Conservation (phyloP, 2,329 filamentous ascomycete genomes). For the Nothophaeocryptopus gaeumannii region DNA sequence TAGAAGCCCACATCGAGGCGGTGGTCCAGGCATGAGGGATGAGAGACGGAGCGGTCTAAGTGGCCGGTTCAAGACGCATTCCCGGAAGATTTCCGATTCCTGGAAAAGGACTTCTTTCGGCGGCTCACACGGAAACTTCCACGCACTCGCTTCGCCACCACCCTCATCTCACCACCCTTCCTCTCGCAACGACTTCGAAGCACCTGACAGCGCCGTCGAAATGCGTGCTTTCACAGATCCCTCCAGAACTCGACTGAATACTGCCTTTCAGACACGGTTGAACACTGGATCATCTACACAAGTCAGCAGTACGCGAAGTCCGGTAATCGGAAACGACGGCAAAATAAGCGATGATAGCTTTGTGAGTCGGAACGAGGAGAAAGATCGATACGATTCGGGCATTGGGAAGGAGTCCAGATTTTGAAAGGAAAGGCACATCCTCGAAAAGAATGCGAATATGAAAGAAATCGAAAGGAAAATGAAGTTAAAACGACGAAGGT, state of each 20-base stretch:
- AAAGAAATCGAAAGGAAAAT: too few relatives aligned
- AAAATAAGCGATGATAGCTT: conserved; percentile 6
- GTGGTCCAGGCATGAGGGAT: neutral
- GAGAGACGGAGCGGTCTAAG: neutral
- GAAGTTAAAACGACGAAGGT: too few relatives aligned
- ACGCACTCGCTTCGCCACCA: neutral
- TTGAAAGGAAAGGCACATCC: too few relatives aligned
- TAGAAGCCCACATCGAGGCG: conserved; percentile 4
- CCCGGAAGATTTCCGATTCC: conserved; percentile 11
- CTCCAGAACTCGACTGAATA: neutral
- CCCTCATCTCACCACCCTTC: neutral
- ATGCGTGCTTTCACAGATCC: conserved; percentile 5
- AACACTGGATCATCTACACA: too few relatives aligned
- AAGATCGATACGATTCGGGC: conserved; percentile 4
- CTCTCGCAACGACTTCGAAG: neutral
- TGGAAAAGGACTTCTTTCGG: conserved; percentile 2
- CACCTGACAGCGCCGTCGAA: conserved; percentile 1
- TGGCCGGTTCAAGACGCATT: conserved; percentile 9
- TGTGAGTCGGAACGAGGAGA: neutral
- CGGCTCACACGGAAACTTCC: neutral
- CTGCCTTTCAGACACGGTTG: neutral
- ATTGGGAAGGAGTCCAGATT: neutral
- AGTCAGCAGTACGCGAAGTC: neutral
- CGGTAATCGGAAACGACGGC: neutral
- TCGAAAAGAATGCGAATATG: too few relatives aligned